Conservation (phyloP, 495 filamentous ascomycete species). For the Podospora pseudocomata region DNA sequence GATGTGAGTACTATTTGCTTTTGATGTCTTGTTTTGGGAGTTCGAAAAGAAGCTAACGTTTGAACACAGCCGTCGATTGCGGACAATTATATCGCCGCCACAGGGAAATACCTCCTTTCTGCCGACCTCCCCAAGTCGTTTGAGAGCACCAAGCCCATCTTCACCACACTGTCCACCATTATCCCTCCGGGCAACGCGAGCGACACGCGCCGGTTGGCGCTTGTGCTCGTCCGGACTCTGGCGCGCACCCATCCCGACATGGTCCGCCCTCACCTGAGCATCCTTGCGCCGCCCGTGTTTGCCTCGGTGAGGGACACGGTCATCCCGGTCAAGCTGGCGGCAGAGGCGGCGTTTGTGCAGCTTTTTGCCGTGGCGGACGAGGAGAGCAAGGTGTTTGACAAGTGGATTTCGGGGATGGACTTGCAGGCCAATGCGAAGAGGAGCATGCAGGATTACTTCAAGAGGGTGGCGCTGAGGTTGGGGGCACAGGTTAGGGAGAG, state of each 20-base stretch:
- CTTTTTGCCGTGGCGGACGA: conserved; percentile 88
- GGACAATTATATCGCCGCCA: conserved; percentile 86
- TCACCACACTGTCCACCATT: conserved; percentile 67
- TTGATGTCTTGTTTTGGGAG: too few relatives aligned
- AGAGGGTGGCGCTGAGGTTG: conserved; percentile 78
- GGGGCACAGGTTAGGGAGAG: conserved; percentile 81
- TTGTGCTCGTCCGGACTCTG: conserved; percentile 87
- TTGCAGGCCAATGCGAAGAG: conserved; percentile 69
- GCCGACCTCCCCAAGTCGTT: conserved; percentile 53
- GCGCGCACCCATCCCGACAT: conserved; percentile 71
- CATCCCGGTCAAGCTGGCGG: conserved; percentile 94
- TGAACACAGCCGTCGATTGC: conserved; percentile 65
- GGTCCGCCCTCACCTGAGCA: conserved; percentile 69
- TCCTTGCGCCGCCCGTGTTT: conserved; percentile 81
- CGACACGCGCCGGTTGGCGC: conserved; percentile 79
- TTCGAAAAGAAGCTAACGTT: neutral
- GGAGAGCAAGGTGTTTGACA: conserved; percentile 84
- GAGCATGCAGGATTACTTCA: conserved; percentile 97
- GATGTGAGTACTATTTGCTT: conserved; percentile 51
- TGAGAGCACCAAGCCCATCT: conserved; percentile 71
- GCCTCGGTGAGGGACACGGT: conserved; percentile 84
- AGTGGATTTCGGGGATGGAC: conserved; percentile 62
- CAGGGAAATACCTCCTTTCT: conserved; percentile 88
- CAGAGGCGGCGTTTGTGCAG: conserved; percentile 91
- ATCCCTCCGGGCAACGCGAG: conserved; percentile 71